Conservation (phyloP, 805 yeast genomes). For the Starmerella tilneyi region DNA sequence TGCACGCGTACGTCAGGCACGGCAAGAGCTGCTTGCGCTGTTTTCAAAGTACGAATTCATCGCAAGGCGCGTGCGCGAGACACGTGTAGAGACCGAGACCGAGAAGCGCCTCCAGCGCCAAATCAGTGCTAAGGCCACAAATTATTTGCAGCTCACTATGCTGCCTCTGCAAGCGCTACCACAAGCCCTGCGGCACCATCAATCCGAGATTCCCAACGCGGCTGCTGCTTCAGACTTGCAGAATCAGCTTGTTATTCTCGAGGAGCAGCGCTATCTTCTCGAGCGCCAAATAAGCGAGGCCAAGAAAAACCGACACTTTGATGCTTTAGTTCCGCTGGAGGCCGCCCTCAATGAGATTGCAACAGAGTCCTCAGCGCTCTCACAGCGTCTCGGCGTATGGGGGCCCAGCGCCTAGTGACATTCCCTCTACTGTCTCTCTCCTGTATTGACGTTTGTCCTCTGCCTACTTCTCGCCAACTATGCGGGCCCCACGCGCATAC, state of each 20-base stretch:
- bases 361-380: conserved; percentile 36
- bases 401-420: too few relatives aligned
- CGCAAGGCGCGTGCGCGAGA: conserved; percentile 37
- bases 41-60: conserved; percentile 44
- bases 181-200: conserved; percentile 24
- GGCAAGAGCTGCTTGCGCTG: conserved; percentile 40
- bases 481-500: too few relatives aligned
- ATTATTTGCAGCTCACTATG: conserved; percentile 58
- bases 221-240: conserved; percentile 20
- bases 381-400: conserved; percentile 48
- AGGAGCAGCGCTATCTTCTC: conserved; percentile 71
- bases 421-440: too few relatives aligned
- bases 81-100: conserved; percentile 33
- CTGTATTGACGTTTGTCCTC: too few relatives aligned
- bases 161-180: conserved; percentile 55
- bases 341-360: conserved; percentile 50
- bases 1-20: conserved; percentile 16
- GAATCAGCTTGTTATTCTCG: conserved; percentile 68
- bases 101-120: conserved; percentile 43
- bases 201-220: conserved; percentile 18
- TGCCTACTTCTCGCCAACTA: too few relatives aligned
- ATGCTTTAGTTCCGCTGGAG: conserved; percentile 55
- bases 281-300: conserved; percentile 52
- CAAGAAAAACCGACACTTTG: conserved; percentile 61
- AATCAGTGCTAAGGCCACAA: conserved; percentile 46